Conservation (phyloP, 352 stramenopile genomes). For the Albugo candida region DNA sequence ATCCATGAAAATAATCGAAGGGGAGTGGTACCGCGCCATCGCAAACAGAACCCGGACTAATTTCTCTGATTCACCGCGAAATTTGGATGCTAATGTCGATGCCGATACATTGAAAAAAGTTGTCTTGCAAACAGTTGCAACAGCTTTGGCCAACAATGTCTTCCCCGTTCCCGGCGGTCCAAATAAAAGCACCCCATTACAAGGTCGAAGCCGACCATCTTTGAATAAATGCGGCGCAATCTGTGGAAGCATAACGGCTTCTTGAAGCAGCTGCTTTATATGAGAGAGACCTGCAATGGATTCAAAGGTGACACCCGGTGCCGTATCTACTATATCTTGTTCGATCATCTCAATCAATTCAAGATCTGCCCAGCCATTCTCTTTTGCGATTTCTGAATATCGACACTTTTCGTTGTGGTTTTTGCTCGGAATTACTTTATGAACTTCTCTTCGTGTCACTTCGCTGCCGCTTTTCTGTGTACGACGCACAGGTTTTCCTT, state of each 20-base stretch:
- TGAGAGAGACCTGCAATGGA: conserved; percentile 62
- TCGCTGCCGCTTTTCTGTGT: too few species aligned
- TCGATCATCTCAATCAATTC: conserved; percentile 77
- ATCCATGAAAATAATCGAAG: conserved; percentile 97
- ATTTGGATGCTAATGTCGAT: conserved; percentile 84
- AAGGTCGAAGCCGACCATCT: conserved; percentile 59
- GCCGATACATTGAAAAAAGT: conserved; percentile 97
- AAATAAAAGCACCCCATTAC: conserved; percentile 73
- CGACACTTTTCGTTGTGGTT: conserved; percentile 19
- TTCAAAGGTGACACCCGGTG: conserved; percentile 46
- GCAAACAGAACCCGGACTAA: conserved; percentile 95
- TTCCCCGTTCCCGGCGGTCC: conserved; percentile 80
- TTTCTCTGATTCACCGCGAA: conserved; percentile 89
- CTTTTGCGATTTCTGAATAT: conserved; percentile 57
- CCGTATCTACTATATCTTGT: conserved; percentile 66
- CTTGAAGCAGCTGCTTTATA: conserved; percentile 63
- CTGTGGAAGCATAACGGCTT: conserved; percentile 72
- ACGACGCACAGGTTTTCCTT: too few species aligned
- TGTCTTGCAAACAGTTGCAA: conserved; percentile 89
- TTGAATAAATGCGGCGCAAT: conserved; percentile 72
- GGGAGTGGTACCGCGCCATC: conserved; percentile 94
- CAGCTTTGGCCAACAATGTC: conserved; percentile 75
- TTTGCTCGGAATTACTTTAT: too few species aligned
- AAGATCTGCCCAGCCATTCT: conserved; percentile 50
- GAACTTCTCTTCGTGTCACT: too few species aligned